Percentiles rank a stretch among this genome's conserved stretches.
Evolutionary conservation across 1,139 yeast species (phyloP).

Genomic region (Yamadazyma oceani): DNA sequence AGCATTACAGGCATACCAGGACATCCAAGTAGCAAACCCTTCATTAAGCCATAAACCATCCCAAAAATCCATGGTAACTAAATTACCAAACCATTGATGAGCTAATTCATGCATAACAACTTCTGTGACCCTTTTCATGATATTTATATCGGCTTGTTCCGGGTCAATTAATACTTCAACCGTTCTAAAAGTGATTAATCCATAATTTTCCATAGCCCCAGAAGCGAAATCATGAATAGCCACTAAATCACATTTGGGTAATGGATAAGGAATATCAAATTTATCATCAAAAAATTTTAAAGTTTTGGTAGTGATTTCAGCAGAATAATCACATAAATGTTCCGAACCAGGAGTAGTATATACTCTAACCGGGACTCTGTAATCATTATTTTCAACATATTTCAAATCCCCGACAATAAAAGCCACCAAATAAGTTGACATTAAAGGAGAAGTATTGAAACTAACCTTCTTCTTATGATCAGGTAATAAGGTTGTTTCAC

Average conservation of each 20-base stretch:
- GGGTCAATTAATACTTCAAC: slow-evolving; percentile 54
- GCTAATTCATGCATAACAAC: slow-evolving; percentile 63
- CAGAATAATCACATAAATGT: slow-evolving; percentile 49
- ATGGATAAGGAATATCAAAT: slow-evolving; percentile 58
- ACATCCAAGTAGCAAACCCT: slow-evolving; percentile 64
- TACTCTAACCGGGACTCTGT: slow-evolving; percentile 62
- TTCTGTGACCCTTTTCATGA: slow-evolving; percentile 54
- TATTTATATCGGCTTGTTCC: slow-evolving; percentile 40
- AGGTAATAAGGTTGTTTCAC: slow-evolving; percentile 43
- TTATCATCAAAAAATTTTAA: slow-evolving; percentile 51
- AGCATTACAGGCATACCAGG: slow-evolving; percentile 51
- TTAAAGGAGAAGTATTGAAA: slow-evolving; percentile 60
- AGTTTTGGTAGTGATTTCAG: slow-evolving; percentile 51
- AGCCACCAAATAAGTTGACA: slow-evolving; percentile 80
- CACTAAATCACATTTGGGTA: slow-evolving; percentile 57
- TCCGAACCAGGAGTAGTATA: slow-evolving; percentile 56
- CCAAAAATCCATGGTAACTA: slow-evolving; percentile 67
- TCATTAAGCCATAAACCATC: slow-evolving; percentile 64
- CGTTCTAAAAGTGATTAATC: slow-evolving; percentile 55
- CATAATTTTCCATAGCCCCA: slow-evolving; percentile 66
- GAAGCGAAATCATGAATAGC: slow-evolving; percentile 61
- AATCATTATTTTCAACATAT: slow-evolving; percentile 62
- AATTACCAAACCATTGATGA: slow-evolving; percentile 67
- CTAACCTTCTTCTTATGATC: slow-evolving; percentile 51
- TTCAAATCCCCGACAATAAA: slow-evolving; percentile 78